phyloP scores from a whole-genome alignment of 1,284 basidiomycete species.

The Trametes pubescens region DNA sequence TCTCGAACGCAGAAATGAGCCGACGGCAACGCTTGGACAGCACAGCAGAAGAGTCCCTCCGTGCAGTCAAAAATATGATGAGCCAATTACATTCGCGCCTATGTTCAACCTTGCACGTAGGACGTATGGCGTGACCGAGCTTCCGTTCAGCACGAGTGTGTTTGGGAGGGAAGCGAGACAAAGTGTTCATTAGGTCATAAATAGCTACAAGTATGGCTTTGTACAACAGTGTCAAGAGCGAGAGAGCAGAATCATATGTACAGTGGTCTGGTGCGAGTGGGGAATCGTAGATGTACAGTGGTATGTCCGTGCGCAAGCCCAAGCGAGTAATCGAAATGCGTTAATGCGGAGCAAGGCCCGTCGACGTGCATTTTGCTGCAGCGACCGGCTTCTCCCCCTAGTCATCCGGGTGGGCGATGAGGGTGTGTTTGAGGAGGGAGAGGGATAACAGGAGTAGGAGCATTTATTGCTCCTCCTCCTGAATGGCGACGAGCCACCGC shows the following conservation, averaged over 20 bases:
- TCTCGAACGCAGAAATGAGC: no score
- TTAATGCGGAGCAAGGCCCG: conserved; percentile 1
- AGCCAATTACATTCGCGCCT: not conserved
- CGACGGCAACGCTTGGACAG: no score
- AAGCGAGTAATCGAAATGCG: not conserved
- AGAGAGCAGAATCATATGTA: not conserved
- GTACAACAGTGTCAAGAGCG: not conserved
- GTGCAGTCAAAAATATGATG: no score
- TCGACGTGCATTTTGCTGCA: not conserved
- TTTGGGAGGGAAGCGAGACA: not conserved
- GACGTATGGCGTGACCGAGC: no score
- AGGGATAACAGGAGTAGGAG: no score
- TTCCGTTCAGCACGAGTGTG: no score
- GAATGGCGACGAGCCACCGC: conserved; percentile 14
- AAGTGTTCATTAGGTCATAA: conserved; percentile 28
- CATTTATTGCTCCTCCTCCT: conserved; percentile 15
- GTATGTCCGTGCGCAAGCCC: conserved; percentile 7
- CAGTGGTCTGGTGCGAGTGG: not conserved
- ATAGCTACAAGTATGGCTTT: conserved; percentile 17
- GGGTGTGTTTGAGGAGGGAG: not conserved
- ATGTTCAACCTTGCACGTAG: no score
- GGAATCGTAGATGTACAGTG: not conserved
- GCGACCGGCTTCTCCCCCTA: not conserved
- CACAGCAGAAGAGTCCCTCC: no score
- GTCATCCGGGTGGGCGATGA: no score